Base-by-base conservation (phyloP, 441 rosid species). In the California macrophylla region DNA sequence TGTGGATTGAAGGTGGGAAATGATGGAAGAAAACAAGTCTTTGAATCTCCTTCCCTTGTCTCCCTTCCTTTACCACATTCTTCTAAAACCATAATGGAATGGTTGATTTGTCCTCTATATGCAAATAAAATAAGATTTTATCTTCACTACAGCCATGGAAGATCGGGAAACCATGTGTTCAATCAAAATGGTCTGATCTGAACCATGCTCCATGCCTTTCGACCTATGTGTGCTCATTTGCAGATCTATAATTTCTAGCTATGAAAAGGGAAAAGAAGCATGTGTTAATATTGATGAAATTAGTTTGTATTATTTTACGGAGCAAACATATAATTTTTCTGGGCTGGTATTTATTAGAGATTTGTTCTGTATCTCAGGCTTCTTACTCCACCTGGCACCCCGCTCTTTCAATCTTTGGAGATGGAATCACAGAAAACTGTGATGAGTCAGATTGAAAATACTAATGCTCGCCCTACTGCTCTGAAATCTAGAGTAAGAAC, bases 361-460 rank as follows among this genome's bases (percentile, higher is more conserved):
- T 69, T n/a, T 69, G 52, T 56, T 66, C 69, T 69, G 45, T 42
- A 66, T 77, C 23, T 26, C 87, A 92, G 98, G 98, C 90, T 92
- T 69, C 86, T 90, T 66, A 84, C 96, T 54, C 96, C 91, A 52
- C 98, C 96, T n/a, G 84, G 83, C 50, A 89, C 89, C 6, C 82
- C 88, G 13, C 77, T 74, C 4, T 63, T 85, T 69, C 81, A 87
- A 66, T 80, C 88, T 28, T 58, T 76, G 79, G 92, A 84, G 72
- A 84, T 72, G 81, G 93, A 86, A 60, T 73, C 79, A 9, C 77
- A 75, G 70, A 85, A 77, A 75, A 71, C 68, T 68, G 64, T 73
- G 30, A 80, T 72, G 77, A 78, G 77, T 77, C 82, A 81, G 72
- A 67, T 71, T 52, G 81, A 83, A 76, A 77, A 72, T 80, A 42